phyloP scores from a whole-genome alignment of 2,329 filamentous ascomycete genomes.

The Fusarium foetens region DNA sequence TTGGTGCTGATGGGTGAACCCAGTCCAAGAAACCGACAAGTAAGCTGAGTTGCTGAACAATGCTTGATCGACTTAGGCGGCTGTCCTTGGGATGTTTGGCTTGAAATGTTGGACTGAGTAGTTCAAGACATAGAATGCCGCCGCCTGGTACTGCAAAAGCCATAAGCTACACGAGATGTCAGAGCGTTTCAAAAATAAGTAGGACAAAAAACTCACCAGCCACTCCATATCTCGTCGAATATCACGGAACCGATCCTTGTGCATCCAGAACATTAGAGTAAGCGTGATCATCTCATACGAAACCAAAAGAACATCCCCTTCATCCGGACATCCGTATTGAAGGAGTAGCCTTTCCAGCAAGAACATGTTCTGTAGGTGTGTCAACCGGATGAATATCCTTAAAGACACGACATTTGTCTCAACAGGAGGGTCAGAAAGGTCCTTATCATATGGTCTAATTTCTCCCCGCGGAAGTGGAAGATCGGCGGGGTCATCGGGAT shows the following conservation, averaged over 20 bases:
- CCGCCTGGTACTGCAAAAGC: constrained; percentile 1
- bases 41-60: not conserved
- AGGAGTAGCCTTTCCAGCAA: not conserved
- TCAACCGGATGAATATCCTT: not conserved
- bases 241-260: constrained; percentile 9
- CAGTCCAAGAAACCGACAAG: constrained; percentile 12
- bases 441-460: rapidly evolving
- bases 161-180: not conserved
- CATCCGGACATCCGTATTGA: not conserved
- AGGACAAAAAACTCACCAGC: not conserved
- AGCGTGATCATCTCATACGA: constrained; percentile 14
- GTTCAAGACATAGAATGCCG: not conserved
- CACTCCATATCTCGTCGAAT: constrained; percentile 1
- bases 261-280: constrained; percentile 4
- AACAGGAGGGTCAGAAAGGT: not conserved
- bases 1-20: constrained; percentile 15
- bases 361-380: constrained; percentile 17
- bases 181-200: rapidly evolving
- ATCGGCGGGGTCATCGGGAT: not conserved
- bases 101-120: not conserved
- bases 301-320: constrained; percentile 3
- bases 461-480: not conserved
- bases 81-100: constrained; percentile 2
- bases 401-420: not conserved
- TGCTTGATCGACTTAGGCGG: not conserved